These are phyloP conservation scores for Phytophthora europaea DNA, from an alignment of 352 stramenopile species.

Conservation along the genomic window DNA sequence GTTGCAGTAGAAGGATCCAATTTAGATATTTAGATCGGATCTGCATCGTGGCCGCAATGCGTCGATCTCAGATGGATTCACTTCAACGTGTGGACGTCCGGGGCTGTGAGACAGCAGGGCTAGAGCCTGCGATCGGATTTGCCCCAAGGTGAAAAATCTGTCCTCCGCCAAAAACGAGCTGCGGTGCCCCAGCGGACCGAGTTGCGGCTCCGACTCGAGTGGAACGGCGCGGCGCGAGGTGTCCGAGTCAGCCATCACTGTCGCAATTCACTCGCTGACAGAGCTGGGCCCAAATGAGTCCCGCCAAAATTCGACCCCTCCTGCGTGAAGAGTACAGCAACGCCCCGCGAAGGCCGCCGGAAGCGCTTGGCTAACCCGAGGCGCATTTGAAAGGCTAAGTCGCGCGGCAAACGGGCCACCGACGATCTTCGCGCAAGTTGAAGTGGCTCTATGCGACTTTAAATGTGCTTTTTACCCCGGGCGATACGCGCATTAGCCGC, in stretches of 20 bases:
- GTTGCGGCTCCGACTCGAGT: slow-evolving; percentile 5
- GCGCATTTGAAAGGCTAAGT: not conserved
- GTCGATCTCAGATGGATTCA: slow-evolving; percentile 20
- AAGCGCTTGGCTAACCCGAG: slow-evolving; percentile 15
- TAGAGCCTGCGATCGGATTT: not conserved
- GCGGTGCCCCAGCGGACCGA: not conserved
- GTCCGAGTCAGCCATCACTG: slow-evolving; percentile 9
- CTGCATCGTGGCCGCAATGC: not conserved
- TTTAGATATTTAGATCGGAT: not conserved
- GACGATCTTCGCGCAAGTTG: slow-evolving; percentile 19
- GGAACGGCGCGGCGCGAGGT: slow-evolving; percentile 16
- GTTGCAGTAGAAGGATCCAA: not conserved
- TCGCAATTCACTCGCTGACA: slow-evolving; percentile 13
- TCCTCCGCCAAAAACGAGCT: slow-evolving; percentile 17
- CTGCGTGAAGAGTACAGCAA: not conserved
- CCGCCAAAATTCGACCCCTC: slow-evolving; percentile 15
- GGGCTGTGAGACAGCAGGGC: slow-evolving; percentile 3
- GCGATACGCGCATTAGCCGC: slow-evolving; percentile 1
- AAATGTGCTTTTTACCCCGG: not conserved
- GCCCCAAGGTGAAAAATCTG: slow-evolving; percentile 2
- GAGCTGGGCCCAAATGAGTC: slow-evolving; percentile 21
- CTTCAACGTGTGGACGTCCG: slow-evolving; percentile 21
- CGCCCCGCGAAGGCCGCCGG: slow-evolving; percentile 7
- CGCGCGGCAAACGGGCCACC: slow-evolving; percentile 2
- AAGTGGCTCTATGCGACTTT: slow-evolving; percentile 4